Evolutionary conservation across 306 rosid genomes (phyloP).

Genomic region (Lathyrus sativus): DNA sequence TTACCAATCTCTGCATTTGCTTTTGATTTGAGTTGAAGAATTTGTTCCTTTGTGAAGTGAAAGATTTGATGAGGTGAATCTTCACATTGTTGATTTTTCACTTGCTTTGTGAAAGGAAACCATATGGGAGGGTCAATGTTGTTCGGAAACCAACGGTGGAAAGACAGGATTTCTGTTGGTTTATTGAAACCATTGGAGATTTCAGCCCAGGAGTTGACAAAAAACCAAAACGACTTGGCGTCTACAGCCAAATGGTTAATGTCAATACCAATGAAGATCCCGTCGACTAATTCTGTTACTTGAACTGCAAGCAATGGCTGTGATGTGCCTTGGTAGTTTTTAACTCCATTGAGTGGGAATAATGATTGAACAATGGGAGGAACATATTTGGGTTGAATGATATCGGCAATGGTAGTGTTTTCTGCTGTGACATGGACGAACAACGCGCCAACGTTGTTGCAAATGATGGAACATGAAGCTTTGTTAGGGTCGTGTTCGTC

Average conservation of each 20-base stretch:
- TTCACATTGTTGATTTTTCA: background rate
- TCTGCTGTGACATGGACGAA: background rate
- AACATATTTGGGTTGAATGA: background rate
- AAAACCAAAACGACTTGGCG: constrained; percentile 44
- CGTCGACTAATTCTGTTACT: background rate
- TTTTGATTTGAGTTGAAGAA: constrained; percentile 37
- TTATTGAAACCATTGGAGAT: constrained; percentile 14
- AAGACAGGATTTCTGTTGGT: background rate
- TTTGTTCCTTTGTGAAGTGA: constrained; percentile 23
- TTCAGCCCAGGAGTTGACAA: constrained; percentile 13
- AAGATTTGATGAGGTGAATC: background rate
- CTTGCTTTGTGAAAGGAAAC: constrained; percentile 14
- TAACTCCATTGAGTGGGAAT: background rate
- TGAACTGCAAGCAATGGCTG: background rate
- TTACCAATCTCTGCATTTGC: background rate
- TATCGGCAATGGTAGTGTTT: background rate
- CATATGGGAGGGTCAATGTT: background rate
- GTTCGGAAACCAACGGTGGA: background rate
- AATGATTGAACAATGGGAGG: background rate
- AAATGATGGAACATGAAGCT: background rate
- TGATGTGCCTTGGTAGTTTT: background rate
- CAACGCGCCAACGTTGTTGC: background rate
- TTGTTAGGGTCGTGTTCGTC: background rate
- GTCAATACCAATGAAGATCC: background rate
- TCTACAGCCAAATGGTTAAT: constrained; percentile 36